phyloP scores from a whole-genome alignment of 192 early-diverging fungal genomes.

The Backusella macrospora region DNA sequence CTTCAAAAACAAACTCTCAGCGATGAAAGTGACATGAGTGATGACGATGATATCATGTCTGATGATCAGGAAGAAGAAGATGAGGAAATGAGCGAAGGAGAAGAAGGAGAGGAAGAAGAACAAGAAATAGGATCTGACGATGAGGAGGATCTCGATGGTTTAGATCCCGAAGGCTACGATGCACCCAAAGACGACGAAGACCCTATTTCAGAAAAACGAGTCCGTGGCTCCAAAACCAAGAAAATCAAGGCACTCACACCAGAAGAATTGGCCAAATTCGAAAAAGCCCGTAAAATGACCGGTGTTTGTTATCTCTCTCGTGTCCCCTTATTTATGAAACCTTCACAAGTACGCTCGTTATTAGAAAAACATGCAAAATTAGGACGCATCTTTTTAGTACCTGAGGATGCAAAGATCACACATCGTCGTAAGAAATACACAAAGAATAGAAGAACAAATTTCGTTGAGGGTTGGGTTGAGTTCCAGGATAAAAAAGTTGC shows the following conservation, averaged over 20 bases:
- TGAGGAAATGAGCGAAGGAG: slow-evolving; percentile 25
- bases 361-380: slow-evolving; percentile 76
- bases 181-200: slow-evolving; percentile 14
- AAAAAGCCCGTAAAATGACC: slow-evolving; percentile 68
- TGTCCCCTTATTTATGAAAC: slow-evolving; percentile 94
- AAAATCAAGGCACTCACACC: slow-evolving; percentile 65
- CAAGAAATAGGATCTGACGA: neutral
- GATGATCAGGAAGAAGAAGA: slow-evolving; percentile 39
- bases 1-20: slow-evolving; percentile 20
- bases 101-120: slow-evolving; percentile 26
- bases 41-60: slow-evolving; percentile 29
- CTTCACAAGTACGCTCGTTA: slow-evolving; percentile 74
- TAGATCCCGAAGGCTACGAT: slow-evolving; percentile 29
- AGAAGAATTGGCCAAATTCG: slow-evolving; percentile 62
- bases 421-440: slow-evolving; percentile 84
- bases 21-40: neutral
- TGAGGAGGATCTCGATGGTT: slow-evolving; percentile 31
- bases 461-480: slow-evolving; percentile 96
- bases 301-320: slow-evolving; percentile 92
- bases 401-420: slow-evolving; percentile 79
- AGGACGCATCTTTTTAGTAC: slow-evolving; percentile 83
- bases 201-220: neutral
- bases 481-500: slow-evolving; percentile 93
- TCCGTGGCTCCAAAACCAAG: slow-evolving; percentile 29
- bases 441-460: slow-evolving; percentile 84